These are phyloP conservation scores for Craspedostauros australis DNA, from an alignment of 108 stramenopile species.

Conservation along the genomic window DNA sequence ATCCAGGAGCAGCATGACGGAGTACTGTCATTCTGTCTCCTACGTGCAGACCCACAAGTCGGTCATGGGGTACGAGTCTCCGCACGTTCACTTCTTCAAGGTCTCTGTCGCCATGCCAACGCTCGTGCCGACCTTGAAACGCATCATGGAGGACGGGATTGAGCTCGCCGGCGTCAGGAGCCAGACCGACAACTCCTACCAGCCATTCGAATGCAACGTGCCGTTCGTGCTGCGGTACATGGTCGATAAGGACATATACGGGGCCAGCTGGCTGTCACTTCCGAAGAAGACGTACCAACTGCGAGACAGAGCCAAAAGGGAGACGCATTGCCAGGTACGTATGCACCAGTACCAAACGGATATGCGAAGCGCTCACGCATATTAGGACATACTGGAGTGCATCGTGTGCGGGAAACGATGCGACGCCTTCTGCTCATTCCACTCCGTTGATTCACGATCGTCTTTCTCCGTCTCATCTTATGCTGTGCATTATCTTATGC, in stretches of 20 bases:
- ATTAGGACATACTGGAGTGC: no score
- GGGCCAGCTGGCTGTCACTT: conserved; percentile 93
- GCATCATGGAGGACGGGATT: conserved; percentile 92
- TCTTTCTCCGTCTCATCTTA: no score
- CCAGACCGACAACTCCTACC: conserved; percentile 5
- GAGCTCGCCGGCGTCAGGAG: conserved; percentile 55
- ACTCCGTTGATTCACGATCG: no score
- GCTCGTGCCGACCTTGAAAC: conserved; percentile 84
- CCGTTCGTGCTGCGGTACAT: conserved; percentile 98
- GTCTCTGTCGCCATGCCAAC: conserved; percentile 90
- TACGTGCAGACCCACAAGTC: conserved; percentile 49
- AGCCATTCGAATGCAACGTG: conserved; percentile 96
- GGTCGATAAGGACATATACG: conserved; percentile 93
- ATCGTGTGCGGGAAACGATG: no score
- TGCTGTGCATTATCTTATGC: not conserved
- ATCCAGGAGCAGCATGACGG: conserved; percentile 14
- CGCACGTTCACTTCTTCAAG: conserved; percentile 74
- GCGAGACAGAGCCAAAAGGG: conserved; percentile 39
- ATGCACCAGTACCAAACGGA: no score
- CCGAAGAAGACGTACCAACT: conserved; percentile 81
- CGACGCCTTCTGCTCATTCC: no score
- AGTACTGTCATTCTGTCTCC: conserved; percentile 54
- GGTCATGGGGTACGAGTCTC: conserved; percentile 88
- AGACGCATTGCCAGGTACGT: conserved; percentile 87
- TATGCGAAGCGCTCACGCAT: no score